Conservation (phyloP, 176 grass and related monocot genomes). For the Poa annua region DNA sequence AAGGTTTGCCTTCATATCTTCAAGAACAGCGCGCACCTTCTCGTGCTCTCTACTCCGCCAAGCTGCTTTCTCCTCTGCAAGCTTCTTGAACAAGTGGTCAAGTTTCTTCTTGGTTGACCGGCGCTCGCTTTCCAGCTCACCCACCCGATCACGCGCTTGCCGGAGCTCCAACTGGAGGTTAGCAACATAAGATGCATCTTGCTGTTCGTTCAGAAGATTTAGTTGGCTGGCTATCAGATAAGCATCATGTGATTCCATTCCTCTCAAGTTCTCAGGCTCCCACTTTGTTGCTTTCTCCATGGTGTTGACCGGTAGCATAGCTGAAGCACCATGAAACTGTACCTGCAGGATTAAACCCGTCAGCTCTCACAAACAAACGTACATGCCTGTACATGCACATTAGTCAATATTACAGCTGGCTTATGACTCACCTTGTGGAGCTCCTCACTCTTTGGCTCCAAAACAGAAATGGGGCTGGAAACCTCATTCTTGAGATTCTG, state of each 20-base stretch:
- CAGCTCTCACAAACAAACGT: neutral
- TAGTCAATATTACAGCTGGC: neutral
- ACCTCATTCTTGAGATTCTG: conserved; percentile 67
- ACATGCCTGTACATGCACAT: neutral
- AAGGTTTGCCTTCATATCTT: conserved; percentile 89
- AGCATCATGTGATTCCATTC: conserved; percentile 65
- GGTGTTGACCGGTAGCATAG: conserved; percentile 50
- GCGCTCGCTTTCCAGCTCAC: conserved; percentile 73
- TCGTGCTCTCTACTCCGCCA: conserved; percentile 92
- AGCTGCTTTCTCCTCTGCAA: conserved; percentile 84
- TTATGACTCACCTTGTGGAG: conserved; percentile 68
- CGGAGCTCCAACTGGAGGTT: conserved; percentile 76
- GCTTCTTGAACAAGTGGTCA: conserved; percentile 90
- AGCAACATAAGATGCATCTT: conserved; percentile 56
- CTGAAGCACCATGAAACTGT: conserved; percentile 46
- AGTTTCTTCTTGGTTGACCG: conserved; percentile 85
- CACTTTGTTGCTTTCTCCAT: conserved; percentile 97
- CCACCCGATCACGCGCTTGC: conserved; percentile 62
- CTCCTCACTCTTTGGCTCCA: conserved; percentile 74
- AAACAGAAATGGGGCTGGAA: conserved; percentile 88
- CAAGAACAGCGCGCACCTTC: conserved; percentile 74
- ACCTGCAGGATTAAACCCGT: conserved; percentile 19
- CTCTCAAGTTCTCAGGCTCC: conserved; percentile 72
- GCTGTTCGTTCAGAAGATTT: conserved; percentile 70
- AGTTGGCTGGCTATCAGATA: conserved; percentile 75